Base-by-base conservation (phyloP, 257 asterid genomes). In the Nicotiana tomentosiformis region DNA sequence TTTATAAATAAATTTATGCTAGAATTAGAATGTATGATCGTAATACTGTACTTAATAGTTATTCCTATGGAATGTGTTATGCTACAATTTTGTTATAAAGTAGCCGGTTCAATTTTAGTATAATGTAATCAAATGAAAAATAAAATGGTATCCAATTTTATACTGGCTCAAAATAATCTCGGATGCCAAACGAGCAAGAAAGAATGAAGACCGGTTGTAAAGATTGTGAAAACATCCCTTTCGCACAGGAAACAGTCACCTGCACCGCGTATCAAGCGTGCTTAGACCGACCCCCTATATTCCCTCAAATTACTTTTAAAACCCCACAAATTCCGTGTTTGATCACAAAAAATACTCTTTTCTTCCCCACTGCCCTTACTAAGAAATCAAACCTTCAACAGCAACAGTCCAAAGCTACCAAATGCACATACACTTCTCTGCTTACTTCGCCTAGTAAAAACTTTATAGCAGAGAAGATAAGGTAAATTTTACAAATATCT, bases 231-330 rank as follows among this genome's bases (percentile, higher is more conserved):
- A 46, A 5, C 15, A 72, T 49, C 58, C 58, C 3, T 23, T 23
- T 8, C 12, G 32, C 23, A 49, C 9, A 23, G 20, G 37, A 49
- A 74, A 23, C 55, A 65, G 37, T 67, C 58, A 67, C 33, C 39
- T 26, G 46, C 51, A 33, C 66, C 55, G 83, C 35, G 62, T 26
- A 65, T 74, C 26, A 51, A 46, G 83, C 67, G 49, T 66, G 33
- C 66, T 18, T 51, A 30, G 67, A 81, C 84, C 51, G 57, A 20
- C 66, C 51, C 67, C 67, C 78, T 81, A 79, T 79, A 79, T 61
- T 46, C 82, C 23, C 76, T 72, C 4, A 39, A 66, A 66, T 17
- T 53, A 29, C 49, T 29, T 43, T 66, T 23, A 51, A 18, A 66
- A 8, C 84, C 78, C 84, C 56, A 16, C 23, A 58, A 29, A 49